Evolutionary conservation across 495 filamentous ascomycete species (phyloP).

Genomic region (Clavariopsis aquatica): DNA sequence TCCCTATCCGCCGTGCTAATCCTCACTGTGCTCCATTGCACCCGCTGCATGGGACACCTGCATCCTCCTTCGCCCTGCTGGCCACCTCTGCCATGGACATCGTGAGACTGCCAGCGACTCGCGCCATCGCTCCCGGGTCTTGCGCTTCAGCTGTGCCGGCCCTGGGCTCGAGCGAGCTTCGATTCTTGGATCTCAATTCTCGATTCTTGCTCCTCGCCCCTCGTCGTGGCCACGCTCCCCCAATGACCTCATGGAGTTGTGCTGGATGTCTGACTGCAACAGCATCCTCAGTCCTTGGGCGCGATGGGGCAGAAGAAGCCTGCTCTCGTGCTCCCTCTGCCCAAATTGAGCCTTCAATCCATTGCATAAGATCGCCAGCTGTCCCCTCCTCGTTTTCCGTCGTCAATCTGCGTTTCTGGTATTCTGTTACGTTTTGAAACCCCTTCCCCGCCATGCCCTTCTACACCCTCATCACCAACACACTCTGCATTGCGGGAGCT

Average conservation of each 20-base stretch:
- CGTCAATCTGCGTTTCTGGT: slow-evolving; percentile 1
- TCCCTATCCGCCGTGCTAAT: not conserved
- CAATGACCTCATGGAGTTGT: too few relatives aligned
- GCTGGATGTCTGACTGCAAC: not conserved
- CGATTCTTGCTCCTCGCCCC: not conserved
- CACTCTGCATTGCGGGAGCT: slow-evolving; percentile 19
- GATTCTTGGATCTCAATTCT: not conserved
- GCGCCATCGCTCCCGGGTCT: slow-evolving; percentile 6
- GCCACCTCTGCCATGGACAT: not conserved
- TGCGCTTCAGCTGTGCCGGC: not conserved
- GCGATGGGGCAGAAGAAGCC: not conserved
- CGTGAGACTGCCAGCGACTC: slow-evolving; percentile 8
- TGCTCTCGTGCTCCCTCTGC: not conserved
- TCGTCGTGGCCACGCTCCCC: not conserved
- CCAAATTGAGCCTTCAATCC: not conserved
- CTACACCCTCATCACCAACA: slow-evolving; percentile 10
- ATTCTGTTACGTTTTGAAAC: slow-evolving; percentile 30
- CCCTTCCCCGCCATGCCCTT: slow-evolving; percentile 22
- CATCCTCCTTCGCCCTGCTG: slow-evolving; percentile 1
- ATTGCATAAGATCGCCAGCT: slow-evolving; percentile 16
- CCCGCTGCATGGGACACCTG: slow-evolving; percentile 13
- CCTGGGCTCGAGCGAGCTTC: not conserved
- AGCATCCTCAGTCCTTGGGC: not conserved
- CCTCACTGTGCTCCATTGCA: slow-evolving; percentile 16
- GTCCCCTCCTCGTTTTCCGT: not conserved